These are phyloP conservation scores for Diaporthe longicolla DNA, from an alignment of 2,329 filamentous ascomycete genomes.

Conservation along the genomic window DNA sequence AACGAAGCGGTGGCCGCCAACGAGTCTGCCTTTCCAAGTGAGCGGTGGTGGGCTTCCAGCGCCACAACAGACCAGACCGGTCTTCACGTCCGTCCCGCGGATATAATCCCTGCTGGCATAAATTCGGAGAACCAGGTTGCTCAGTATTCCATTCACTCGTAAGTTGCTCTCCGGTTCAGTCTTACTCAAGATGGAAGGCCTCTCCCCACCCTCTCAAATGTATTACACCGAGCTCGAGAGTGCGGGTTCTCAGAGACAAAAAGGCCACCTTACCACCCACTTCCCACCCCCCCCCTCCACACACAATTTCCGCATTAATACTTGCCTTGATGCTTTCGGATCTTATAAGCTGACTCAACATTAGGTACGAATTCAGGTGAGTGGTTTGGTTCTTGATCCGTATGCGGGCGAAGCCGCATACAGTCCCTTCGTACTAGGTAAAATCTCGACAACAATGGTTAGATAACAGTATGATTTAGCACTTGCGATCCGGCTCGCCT, in stretches of 20 bases:
- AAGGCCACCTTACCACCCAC: too few species aligned
- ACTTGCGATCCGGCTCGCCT: constrained; percentile 3
- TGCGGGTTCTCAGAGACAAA: too few species aligned
- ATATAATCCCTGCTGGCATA: constrained; percentile 25
- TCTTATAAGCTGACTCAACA: background rate
- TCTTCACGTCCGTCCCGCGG: constrained; percentile 16
- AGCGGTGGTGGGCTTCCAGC: constrained; percentile 12
- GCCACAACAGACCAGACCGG: constrained; percentile 19
- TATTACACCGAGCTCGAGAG: too few species aligned
- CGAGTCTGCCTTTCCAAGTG: constrained; percentile 11
- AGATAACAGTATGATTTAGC: too few species aligned
- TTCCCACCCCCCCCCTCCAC: too few species aligned
- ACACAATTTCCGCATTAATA: background rate
- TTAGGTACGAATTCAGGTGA: background rate
- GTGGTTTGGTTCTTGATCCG: too few species aligned
- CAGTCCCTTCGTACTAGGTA: too few species aligned
- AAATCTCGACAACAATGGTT: too few species aligned
- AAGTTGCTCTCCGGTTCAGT: background rate
- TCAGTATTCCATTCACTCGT: constrained; percentile 19
- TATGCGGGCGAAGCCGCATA: too few species aligned
- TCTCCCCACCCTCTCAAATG: too few species aligned
- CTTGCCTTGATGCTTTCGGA: background rate
- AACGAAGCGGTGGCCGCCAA: constrained; percentile 12
- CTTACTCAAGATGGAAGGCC: background rate
- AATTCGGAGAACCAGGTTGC: constrained; percentile 25